Percentiles rank a stretch among this genome's conserved stretches.
Evolutionary conservation across 2,329 filamentous ascomycete species (phyloP).

Genomic region (Colletotrichum caudatum): DNA sequence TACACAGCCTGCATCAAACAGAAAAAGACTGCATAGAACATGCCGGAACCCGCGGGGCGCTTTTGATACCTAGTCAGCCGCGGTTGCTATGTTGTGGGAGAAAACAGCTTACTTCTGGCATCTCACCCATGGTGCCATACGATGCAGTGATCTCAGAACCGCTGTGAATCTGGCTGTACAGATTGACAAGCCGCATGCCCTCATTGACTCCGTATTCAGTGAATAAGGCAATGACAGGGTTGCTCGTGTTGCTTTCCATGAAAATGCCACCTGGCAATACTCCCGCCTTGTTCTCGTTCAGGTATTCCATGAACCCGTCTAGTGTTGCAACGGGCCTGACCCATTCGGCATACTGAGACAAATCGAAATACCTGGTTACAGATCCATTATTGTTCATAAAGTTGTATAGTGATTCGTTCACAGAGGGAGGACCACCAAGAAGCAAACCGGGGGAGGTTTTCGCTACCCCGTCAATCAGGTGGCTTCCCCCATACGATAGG

Average conservation of each 20-base stretch:
- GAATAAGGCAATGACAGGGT: background rate
- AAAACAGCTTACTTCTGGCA: background rate
- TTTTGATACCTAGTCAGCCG: background rate
- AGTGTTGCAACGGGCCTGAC: background rate
- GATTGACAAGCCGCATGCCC: slow-evolving; percentile 4
- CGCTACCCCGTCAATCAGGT: background rate
- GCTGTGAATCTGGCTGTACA: slow-evolving; percentile 13
- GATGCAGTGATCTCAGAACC: slow-evolving; percentile 11
- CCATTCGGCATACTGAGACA: slow-evolving; percentile 13
- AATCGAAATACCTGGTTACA: background rate
- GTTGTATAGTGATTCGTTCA: slow-evolving; percentile 6
- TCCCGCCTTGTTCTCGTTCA: background rate
- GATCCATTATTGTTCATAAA: background rate
- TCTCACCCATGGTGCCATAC: background rate
- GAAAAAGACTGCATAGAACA: slow-evolving; percentile 3
- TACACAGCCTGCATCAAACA: slow-evolving; percentile 7
- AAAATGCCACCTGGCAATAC: slow-evolving; percentile 2
- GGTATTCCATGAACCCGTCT: slow-evolving; percentile 1
- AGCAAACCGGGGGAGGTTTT: slow-evolving; percentile 2
- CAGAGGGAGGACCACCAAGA: background rate
- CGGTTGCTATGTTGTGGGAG: background rate
- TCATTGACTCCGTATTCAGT: background rate
- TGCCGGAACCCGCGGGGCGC: background rate
- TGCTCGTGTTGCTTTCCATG: background rate
- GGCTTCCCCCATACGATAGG: background rate